Conservation (phyloP, 257 asterid species). For the Ocimum tenuiflorum region DNA sequence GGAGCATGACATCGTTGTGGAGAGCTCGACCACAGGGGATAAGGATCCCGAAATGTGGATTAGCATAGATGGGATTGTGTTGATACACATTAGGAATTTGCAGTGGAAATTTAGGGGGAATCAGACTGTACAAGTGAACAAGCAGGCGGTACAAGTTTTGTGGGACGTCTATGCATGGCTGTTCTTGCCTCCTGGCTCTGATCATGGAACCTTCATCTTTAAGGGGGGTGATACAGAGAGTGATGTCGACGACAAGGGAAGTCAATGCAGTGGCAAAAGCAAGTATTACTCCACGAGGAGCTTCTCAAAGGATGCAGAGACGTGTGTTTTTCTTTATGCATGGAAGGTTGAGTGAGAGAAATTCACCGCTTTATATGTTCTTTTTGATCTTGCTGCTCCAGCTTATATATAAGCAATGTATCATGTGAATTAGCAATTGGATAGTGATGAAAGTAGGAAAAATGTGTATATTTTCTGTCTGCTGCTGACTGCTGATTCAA, state of each 20-base stretch:
- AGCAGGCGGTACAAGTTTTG: constrained; percentile 69
- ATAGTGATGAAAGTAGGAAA: no score
- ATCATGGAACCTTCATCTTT: constrained; percentile 67
- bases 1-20: constrained; percentile 81
- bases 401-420: no score
- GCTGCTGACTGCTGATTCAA: no score
- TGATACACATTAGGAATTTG: constrained; percentile 66
- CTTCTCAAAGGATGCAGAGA: constrained; percentile 44
- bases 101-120: constrained; percentile 98
- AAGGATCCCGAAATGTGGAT: constrained; percentile 96
- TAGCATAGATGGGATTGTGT: constrained; percentile 85
- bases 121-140: constrained; percentile 64
- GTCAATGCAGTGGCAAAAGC: constrained; percentile 55
- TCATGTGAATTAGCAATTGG: no score
- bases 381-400: no score
- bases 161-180: constrained; percentile 95
- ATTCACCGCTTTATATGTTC: no score
- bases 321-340: constrained; percentile 57
- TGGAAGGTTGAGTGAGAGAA: constrained; percentile 62
- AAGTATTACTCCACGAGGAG: constrained; percentile 53
- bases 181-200: constrained; percentile 53
- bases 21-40: constrained; percentile 63
- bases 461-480: no score
- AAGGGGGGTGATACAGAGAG: constrained; percentile 46
- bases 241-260: constrained; percentile 46